Conservation (phyloP, 176 grass and related monocot species). For the Phoenix roebelenii region DNA sequence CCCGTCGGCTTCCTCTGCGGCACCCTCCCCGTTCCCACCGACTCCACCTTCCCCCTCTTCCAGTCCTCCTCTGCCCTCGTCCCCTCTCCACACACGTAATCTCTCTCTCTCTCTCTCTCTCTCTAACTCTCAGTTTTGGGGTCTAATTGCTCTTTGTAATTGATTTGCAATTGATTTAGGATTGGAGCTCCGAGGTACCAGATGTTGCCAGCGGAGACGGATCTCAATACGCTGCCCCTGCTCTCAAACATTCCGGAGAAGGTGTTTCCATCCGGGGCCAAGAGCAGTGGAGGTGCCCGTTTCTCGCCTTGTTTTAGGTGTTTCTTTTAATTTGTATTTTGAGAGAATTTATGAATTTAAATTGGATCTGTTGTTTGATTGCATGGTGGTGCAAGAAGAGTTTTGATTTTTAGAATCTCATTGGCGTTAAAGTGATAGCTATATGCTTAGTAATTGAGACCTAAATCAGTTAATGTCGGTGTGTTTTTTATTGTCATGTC, state of each 20-base stretch:
- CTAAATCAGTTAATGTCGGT: no score
- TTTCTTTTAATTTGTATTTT: no score
- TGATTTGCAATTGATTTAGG: constrained; percentile 28
- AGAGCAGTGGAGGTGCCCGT: constrained; percentile 67
- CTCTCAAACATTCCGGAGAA: constrained; percentile 65
- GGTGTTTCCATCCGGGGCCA: constrained; percentile 37
- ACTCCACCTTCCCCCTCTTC: constrained; percentile 52
- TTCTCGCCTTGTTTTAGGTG: background rate
- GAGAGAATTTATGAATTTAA: no score
- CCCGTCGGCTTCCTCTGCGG: constrained; percentile 78
- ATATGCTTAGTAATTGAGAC: no score
- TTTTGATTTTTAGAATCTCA: no score
- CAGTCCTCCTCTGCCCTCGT: constrained; percentile 65
- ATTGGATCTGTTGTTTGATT: no score
- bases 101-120: background rate
- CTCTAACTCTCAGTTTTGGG: background rate
- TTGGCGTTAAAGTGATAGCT: no score
- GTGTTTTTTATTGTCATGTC: no score
- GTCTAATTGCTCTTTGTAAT: background rate
- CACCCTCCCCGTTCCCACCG: constrained; percentile 83
- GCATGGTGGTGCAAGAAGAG: no score
- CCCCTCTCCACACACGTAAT: constrained; percentile 45
- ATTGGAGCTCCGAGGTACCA: constrained; percentile 87
- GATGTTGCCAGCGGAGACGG: constrained; percentile 92
- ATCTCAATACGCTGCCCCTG: constrained; percentile 76